Percentiles rank a stretch among this genome's conserved stretches.
Conservation (phyloP, 352 stramenopile genomes). For the Globisporangium abappressorium region DNA sequence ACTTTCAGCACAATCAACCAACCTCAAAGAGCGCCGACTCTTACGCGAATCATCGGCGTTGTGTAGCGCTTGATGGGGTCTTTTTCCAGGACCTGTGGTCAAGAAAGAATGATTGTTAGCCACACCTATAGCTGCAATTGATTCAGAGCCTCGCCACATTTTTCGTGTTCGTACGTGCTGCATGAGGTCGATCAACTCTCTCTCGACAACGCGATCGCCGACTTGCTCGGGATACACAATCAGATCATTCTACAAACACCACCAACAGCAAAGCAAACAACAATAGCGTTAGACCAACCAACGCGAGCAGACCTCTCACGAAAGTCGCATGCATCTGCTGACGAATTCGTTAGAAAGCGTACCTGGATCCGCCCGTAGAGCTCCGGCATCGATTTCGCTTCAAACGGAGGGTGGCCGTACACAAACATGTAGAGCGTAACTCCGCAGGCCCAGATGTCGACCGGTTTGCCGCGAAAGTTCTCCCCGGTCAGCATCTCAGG, state of each 20-base stretch:
- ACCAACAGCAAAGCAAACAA: neutral
- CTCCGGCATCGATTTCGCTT: constrained; percentile 84
- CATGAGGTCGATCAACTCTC: constrained; percentile 59
- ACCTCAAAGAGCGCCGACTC: neutral
- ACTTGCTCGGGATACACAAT: constrained; percentile 47
- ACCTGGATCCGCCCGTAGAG: constrained; percentile 92
- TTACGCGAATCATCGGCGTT: constrained; percentile 67
- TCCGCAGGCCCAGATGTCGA: constrained; percentile 95
- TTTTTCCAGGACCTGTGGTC: constrained; percentile 70
- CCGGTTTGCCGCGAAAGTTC: constrained; percentile 69
- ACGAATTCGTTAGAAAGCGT: constrained; percentile 9
- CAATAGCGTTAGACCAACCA: neutral
- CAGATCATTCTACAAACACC: constrained; percentile 45
- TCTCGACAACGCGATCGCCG: constrained; percentile 50
- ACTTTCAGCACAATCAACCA: neutral
- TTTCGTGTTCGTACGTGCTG: constrained; percentile 36
- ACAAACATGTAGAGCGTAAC: constrained; percentile 97
- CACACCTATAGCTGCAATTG: neutral
- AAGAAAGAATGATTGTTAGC: neutral
- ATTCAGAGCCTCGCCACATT: neutral
- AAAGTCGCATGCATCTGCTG: neutral
- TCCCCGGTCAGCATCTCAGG: constrained; percentile 80
- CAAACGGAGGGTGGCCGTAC: constrained; percentile 92
- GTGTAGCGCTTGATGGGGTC: constrained; percentile 56
- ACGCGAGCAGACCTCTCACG: neutral